Conservation (phyloP, 352 stramenopile species). For the Lagenidium sp. region DNA sequence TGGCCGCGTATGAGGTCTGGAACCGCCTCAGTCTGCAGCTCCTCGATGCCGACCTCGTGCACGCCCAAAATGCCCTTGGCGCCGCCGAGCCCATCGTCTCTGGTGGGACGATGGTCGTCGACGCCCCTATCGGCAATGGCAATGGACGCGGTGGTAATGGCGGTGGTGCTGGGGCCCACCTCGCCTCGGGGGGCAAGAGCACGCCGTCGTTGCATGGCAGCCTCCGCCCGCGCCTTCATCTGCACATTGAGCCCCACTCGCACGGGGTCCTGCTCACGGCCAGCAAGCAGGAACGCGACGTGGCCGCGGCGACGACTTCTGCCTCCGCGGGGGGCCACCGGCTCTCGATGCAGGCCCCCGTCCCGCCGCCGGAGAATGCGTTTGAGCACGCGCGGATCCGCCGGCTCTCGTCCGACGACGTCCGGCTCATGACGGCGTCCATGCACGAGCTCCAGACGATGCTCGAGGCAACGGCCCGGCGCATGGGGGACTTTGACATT, state of each 20-base stretch:
- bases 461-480: slow-evolving; percentile 18
- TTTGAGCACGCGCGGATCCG: slow-evolving; percentile 34
- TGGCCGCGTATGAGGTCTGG: slow-evolving; percentile 14
- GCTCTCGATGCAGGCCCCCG: slow-evolving; percentile 10
- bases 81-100: neutral
- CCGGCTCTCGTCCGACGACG: slow-evolving; percentile 18
- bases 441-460: slow-evolving; percentile 24
- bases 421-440: slow-evolving; percentile 18
- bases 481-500: slow-evolving; percentile 22
- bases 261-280: slow-evolving; percentile 9
- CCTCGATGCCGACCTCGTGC: slow-evolving; percentile 11
- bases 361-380: slow-evolving; percentile 9
- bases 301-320: neutral
- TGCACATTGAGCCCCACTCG: slow-evolving; percentile 14
- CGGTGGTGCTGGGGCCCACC: no score
- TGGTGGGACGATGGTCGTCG: neutral
- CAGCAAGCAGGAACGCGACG: slow-evolving; percentile 6
- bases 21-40: slow-evolving; percentile 14
- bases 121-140: neutral
- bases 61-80: slow-evolving; percentile 1
- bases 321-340: slow-evolving; percentile 7
- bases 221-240: slow-evolving; percentile 12
- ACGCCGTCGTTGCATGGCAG: neutral
- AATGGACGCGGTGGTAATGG: no score
- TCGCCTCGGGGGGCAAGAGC: neutral